A percentile compares a stretch with the other conserved stretches of the same genome.
These are phyloP conservation scores for Flaveria trinervia DNA, from an alignment of 129 eudicot genomes.

Conservation along the genomic window DNA sequence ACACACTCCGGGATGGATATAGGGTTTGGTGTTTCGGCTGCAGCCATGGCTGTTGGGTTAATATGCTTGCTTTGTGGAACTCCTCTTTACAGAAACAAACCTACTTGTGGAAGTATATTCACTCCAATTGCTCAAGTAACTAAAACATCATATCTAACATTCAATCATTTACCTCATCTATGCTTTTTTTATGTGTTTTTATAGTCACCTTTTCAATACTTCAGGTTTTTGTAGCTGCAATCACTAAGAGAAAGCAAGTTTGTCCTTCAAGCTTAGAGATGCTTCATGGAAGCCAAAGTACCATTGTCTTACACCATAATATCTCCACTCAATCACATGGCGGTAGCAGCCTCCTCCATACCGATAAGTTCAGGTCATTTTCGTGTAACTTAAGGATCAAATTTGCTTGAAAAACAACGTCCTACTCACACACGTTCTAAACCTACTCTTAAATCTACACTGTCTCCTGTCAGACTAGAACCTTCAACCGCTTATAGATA, in stretches of 20 bases:
- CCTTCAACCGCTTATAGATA: too few species aligned
- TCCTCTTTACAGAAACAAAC: slow-evolving; percentile 50
- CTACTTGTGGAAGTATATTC: slow-evolving; percentile 70
- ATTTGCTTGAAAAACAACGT: background rate
- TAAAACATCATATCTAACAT: background rate
- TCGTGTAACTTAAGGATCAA: background rate
- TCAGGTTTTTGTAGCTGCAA: slow-evolving; percentile 79
- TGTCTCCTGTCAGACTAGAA: too few species aligned
- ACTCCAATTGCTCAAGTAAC: slow-evolving; percentile 79
- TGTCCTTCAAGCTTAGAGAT: slow-evolving; percentile 66
- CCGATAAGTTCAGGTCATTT: slow-evolving; percentile 68
- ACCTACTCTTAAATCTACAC: too few species aligned
- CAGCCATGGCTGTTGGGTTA: slow-evolving; percentile 79
- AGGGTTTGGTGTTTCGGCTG: slow-evolving; percentile 80
- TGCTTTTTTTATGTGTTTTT: background rate
- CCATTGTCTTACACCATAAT: slow-evolving; percentile 30
- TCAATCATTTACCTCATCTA: background rate
- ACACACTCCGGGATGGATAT: slow-evolving; percentile 81
- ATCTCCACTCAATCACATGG: slow-evolving; percentile 29
- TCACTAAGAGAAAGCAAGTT: slow-evolving; percentile 70
- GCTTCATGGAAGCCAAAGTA: slow-evolving; percentile 58
- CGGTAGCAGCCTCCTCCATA: slow-evolving; percentile 55
- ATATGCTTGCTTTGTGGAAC: slow-evolving; percentile 66
- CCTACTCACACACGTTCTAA: too few species aligned
- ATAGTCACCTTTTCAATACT: background rate